Conservation (phyloP, 2,329 filamentous ascomycete species). For the Atkinsonella hypoxylon region DNA sequence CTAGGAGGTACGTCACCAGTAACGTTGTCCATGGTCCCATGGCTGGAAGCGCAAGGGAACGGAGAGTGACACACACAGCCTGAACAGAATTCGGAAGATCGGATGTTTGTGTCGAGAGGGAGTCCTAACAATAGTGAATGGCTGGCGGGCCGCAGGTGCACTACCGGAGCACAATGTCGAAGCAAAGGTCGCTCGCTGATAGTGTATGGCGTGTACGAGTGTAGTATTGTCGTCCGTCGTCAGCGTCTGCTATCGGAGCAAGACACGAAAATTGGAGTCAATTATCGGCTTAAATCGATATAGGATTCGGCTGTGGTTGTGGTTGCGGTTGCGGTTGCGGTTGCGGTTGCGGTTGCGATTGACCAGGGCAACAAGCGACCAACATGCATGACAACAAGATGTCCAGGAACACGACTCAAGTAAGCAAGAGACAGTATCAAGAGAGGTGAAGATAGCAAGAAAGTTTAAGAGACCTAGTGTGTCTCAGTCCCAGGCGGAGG, state of each 20-base stretch:
- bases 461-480: background rate
- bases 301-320: background rate
- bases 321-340: too few species aligned
- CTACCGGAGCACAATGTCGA: background rate
- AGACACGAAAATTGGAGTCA: background rate
- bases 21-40: conserved; percentile 46
- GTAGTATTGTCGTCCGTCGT: too few species aligned
- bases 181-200: background rate
- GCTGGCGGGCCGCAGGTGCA: conserved; percentile 2
- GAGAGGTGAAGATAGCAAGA: background rate
- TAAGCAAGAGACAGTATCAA: background rate
- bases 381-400: conserved; percentile 4
- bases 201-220: too few species aligned
- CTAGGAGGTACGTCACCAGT: conserved; percentile 67
- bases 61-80: background rate
- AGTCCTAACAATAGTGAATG: background rate
- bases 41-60: conserved; percentile 7
- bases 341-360: background rate
- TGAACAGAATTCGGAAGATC: background rate
- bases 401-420: background rate
- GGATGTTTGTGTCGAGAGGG: background rate
- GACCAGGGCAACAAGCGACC: conserved; percentile 3
- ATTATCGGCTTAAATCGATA: background rate
- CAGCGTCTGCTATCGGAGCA: background rate
- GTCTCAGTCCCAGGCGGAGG: background rate